These are phyloP conservation scores for Penstemon eatonii DNA, from an alignment of 257 asterid species.

Conservation along the genomic window DNA sequence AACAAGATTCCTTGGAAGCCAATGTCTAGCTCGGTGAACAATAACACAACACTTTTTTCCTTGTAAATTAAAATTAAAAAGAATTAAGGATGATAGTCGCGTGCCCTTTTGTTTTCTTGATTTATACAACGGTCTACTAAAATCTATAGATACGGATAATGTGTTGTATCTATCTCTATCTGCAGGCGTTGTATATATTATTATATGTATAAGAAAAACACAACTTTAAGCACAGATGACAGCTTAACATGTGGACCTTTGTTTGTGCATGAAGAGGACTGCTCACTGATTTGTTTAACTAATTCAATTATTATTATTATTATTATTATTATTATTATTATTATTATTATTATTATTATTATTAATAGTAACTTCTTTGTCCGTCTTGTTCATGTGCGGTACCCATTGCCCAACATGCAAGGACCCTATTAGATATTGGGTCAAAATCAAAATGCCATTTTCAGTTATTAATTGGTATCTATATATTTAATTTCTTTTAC, in stretches of 20 bases:
- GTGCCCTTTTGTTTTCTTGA: constrained; percentile 46
- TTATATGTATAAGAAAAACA: constrained; percentile 1
- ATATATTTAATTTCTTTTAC: too few species aligned
- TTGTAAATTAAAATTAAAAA: constrained; percentile 14
- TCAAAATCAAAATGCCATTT: constrained; percentile 15
- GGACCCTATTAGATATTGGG: constrained; percentile 10
- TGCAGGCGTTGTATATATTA: neutral
- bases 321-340: neutral
- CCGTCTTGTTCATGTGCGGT: constrained; percentile 32
- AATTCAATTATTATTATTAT: constrained; percentile 16
- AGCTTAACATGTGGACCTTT: constrained; percentile 49
- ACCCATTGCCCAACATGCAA: constrained; percentile 20
- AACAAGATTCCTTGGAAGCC: constrained; percentile 41
- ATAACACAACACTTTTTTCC: constrained; percentile 33
- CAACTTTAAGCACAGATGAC: constrained; percentile 36
- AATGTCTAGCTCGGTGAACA: constrained; percentile 36
- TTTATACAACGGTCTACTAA: constrained; percentile 44
- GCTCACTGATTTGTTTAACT: constrained; percentile 41
- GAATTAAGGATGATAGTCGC: constrained; percentile 33
- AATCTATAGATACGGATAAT: constrained; percentile 12
- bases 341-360: neutral
- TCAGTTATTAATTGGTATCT: neutral
- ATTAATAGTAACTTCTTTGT: neutral
- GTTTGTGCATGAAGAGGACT: constrained; percentile 37
- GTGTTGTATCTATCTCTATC: neutral